phyloP scores from a whole-genome alignment of 2,329 filamentous ascomycete genomes.

The Neopestalotiopsis sp. region DNA sequence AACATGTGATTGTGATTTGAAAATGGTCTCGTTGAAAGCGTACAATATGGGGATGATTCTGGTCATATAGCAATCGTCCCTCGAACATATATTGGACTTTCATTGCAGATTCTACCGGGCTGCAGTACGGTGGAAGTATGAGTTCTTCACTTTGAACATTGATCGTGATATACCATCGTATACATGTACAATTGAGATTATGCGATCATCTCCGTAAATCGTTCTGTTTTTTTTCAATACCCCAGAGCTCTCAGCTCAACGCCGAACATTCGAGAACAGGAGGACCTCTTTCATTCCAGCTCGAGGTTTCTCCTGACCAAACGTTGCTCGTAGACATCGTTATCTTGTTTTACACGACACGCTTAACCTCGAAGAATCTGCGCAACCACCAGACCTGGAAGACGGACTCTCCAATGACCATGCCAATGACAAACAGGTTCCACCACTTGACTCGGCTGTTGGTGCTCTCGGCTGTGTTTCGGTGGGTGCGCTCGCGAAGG shows the following conservation, averaged over 20 bases:
- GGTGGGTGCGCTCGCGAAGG: conserved; percentile 90
- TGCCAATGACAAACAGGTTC: conserved; percentile 93
- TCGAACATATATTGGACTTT: no score
- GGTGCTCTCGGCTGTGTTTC: conserved; percentile 98
- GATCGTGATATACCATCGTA: not conserved
- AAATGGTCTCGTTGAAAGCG: no score
- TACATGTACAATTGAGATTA: not conserved
- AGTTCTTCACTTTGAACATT: not conserved
- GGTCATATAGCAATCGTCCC: no score
- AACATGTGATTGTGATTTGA: not conserved
- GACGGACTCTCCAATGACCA: conserved; percentile 87
- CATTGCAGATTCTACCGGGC: no score
- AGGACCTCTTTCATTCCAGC: not conserved
- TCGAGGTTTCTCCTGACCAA: not conserved
- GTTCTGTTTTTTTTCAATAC: not conserved
- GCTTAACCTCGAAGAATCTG: conserved; percentile 91
- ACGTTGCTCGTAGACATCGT: not conserved
- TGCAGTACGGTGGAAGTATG: no score
- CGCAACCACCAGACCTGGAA: conserved; percentile 99
- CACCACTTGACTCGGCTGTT: conserved; percentile 99
- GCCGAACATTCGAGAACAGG: not conserved
- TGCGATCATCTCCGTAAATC: not conserved
- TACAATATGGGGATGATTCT: no score
- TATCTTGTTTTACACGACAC: conserved; percentile 56
- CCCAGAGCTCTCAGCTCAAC: not conserved